Evolutionary conservation across 192 early-diverging fungal genomes (phyloP).

Genomic region (Dispira parvispora): DNA sequence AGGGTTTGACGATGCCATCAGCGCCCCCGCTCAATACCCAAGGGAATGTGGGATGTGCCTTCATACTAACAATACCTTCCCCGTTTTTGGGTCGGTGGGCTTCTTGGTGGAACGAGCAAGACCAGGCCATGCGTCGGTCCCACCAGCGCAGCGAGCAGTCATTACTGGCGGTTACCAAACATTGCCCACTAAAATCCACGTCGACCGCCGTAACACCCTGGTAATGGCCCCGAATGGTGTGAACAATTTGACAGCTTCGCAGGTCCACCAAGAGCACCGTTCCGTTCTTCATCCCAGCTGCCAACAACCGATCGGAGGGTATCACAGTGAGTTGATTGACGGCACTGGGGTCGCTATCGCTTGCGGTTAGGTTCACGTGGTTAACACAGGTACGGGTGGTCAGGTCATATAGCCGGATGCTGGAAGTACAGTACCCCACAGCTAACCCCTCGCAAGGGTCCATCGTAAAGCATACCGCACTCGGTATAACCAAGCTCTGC

Average conservation of each 20-base stretch:
- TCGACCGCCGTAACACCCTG: slow-evolving; percentile 1
- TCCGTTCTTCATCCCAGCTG: background rate
- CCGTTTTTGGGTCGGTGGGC: slow-evolving; percentile 1
- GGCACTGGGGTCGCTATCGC: background rate
- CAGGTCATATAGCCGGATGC: background rate
- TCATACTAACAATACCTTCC: slow-evolving; percentile 2
- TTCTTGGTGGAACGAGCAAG: background rate
- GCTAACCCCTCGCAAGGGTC: background rate
- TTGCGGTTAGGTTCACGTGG: background rate
- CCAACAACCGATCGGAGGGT: background rate
- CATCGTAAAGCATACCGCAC: background rate
- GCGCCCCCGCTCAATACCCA: slow-evolving; percentile 5
- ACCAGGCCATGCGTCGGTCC: background rate
- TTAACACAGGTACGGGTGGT: background rate
- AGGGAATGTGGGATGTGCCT: background rate
- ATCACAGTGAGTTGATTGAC: background rate
- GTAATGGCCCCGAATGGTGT: background rate
- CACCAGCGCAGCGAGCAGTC: slow-evolving; percentile 1
- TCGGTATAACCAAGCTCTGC: background rate
- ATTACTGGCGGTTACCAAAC: background rate
- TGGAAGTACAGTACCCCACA: background rate
- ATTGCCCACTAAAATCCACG: background rate
- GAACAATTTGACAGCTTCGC: background rate
- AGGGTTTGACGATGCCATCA: background rate
- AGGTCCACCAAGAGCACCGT: background rate